Evolutionary conservation across 805 yeast species (phyloP), one percentile per base, ranked within the genome.

Genomic region (Candida railenensis): DNA sequence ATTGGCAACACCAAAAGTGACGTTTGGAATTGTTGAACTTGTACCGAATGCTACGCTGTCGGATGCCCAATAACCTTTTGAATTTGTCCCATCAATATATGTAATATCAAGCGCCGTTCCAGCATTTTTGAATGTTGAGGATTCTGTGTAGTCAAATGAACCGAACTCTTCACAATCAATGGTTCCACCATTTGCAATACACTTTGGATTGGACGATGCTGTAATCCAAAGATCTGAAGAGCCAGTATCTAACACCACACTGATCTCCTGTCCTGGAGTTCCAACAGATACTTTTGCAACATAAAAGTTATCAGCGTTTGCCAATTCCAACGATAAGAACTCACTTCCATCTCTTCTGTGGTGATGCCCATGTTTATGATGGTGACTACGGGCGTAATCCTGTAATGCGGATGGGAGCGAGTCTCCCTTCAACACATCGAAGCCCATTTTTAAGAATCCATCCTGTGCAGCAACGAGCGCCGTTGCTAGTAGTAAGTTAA

Each of bases 241-340:
- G 0, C 71, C 72, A 0, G 71, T 68, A 43, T 67, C 73, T 2
- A 68, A 39, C 30, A 66, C 47, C 5, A 66, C 56, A 25, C 55
- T 57, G 2, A 64, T 48, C 22, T 52, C 40, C 16, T 52, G 51
- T 4, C 46, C 47, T 19, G 56, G 56, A n/a, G 62, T 52, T 3
- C 66, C 66, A 8, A 61, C 46, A 21, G 48, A 22, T 9, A 59
- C 22, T 15, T 47, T 43, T 15, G 56, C 44, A 11, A 52, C 46
- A 42, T 58, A 59, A 37, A 50, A 59, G 9, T 50, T 34, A 28
- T 46, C 49, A 32, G 54, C 48, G 33, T 48, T 51, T 15, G 15
- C 19, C 14, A 51, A 19, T 16, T 32, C 36, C 16, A 51, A 46
- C 8, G 44, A 30, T 14, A 15, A 25, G 28, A 20, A 21, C 15